These are phyloP conservation scores for Tieghemiomyces parasiticus DNA, from an alignment of 192 early-diverging fungal genomes.

Conservation along the genomic window DNA sequence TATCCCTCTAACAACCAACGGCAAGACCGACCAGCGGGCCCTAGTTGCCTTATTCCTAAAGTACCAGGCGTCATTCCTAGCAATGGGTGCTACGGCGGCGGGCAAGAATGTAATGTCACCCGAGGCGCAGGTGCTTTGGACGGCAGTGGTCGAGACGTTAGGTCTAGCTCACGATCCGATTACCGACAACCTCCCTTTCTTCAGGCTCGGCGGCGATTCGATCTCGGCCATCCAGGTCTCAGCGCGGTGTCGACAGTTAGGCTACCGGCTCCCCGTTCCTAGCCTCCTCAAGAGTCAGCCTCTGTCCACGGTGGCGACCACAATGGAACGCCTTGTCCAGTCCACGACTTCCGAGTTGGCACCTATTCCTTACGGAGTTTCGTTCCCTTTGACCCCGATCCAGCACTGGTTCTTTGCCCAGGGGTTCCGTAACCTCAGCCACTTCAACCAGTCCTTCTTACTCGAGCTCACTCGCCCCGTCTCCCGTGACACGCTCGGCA, in stretches of 20 bases:
- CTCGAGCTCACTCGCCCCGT: neutral
- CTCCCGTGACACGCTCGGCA: neutral
- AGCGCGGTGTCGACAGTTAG: neutral
- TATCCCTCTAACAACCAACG: neutral
- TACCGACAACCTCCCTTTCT: neutral
- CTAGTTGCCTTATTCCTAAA: neutral
- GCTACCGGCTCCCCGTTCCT: neutral
- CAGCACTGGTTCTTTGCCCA: neutral
- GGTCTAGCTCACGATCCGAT: neutral
- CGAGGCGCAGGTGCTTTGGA: neutral
- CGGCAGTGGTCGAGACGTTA: neutral
- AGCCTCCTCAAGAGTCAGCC: neutral
- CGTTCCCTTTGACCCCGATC: neutral
- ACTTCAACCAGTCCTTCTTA: neutral
- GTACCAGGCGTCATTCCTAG: neutral
- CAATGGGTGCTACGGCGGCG: neutral
- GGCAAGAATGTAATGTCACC: neutral
- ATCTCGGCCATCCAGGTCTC: neutral
- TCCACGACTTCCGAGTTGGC: neutral
- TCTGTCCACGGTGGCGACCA: neutral
- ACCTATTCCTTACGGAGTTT: neutral
- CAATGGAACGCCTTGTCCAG: neutral
- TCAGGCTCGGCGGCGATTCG: neutral
- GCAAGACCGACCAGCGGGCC: neutral
- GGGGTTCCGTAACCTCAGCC: neutral